These are phyloP conservation scores for Mycena galericulata DNA, from an alignment of 768 basidiomycete species.

Conservation along the genomic window DNA sequence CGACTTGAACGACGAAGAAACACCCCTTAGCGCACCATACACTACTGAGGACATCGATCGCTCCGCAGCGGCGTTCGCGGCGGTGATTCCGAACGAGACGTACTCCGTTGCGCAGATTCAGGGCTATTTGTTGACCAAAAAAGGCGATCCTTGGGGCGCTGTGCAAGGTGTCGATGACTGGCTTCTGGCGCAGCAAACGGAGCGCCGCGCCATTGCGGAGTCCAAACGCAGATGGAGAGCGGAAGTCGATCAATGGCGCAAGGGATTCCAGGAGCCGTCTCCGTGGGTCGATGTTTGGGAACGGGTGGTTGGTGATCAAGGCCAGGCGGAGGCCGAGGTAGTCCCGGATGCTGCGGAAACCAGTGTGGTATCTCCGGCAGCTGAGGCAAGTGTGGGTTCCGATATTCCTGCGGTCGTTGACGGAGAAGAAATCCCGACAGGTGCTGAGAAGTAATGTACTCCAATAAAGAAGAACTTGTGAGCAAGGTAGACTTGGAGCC, in stretches of 20 bases:
- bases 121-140: conserved; percentile 48
- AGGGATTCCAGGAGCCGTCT: background rate
- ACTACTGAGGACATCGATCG: background rate
- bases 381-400: too few species aligned
- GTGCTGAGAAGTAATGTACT: too few species aligned
- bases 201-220: conserved; percentile 3
- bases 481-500: too few species aligned
- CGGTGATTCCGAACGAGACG: conserved; percentile 40
- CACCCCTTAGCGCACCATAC: background rate
- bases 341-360: too few species aligned
- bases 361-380: too few species aligned
- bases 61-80: conserved; percentile 43
- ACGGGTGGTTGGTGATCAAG: too few species aligned
- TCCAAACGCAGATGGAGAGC: conserved; percentile 8
- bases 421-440: too few species aligned
- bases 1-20: background rate
- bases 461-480: too few species aligned
- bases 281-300: conserved; percentile 10
- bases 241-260: background rate
- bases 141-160: conserved; percentile 27
- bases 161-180: conserved; percentile 36
- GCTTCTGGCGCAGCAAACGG: conserved; percentile 39
- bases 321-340: too few species aligned
- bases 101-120: conserved; percentile 54
- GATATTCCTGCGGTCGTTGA: too few species aligned